Evolutionary conservation across 345 rosid genomes (phyloP).

Genomic region (Gossypium turneri): DNA sequence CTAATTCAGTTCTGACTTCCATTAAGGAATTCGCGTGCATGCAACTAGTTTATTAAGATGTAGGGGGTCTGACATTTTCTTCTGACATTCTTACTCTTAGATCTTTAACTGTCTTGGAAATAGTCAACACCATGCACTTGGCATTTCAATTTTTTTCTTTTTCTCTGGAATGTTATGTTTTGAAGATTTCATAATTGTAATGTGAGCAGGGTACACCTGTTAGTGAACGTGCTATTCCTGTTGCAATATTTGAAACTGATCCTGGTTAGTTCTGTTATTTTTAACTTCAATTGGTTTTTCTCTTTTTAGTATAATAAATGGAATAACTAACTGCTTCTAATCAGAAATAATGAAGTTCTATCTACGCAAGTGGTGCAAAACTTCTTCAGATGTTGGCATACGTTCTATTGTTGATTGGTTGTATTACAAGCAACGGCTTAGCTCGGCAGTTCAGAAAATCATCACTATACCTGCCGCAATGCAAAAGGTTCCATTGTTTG

Average conservation of each 20-base stretch:
- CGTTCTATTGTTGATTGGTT: conserved; percentile 92
- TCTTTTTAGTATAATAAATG: conserved; percentile 19
- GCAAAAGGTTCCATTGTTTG: conserved; percentile 71
- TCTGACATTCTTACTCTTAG: background rate
- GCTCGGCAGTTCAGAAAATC: conserved; percentile 89
- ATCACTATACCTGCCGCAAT: conserved; percentile 98
- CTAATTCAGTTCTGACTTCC: background rate
- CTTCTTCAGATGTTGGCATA: conserved; percentile 59
- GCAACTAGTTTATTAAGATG: conserved; percentile 5
- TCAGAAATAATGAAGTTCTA: conserved; percentile 73
- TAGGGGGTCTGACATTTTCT: background rate
- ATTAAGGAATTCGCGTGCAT: background rate
- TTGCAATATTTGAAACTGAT: conserved; percentile 90
- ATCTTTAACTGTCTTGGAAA: background rate
- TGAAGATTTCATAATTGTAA: conserved; percentile 21
- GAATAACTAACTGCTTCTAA: conserved; percentile 16
- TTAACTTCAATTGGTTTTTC: conserved; percentile 20
- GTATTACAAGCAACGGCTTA: conserved; percentile 89
- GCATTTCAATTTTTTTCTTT: background rate
- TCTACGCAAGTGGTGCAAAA: conserved; percentile 92
- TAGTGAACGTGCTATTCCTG: conserved; percentile 98
- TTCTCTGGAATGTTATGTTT: background rate
- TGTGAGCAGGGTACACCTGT: conserved; percentile 85
- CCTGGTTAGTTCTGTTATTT: conserved; percentile 44
- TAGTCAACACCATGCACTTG: background rate